phyloP scores from a whole-genome alignment of 441 rosid genomes.

The Erysimum cheiri region DNA sequence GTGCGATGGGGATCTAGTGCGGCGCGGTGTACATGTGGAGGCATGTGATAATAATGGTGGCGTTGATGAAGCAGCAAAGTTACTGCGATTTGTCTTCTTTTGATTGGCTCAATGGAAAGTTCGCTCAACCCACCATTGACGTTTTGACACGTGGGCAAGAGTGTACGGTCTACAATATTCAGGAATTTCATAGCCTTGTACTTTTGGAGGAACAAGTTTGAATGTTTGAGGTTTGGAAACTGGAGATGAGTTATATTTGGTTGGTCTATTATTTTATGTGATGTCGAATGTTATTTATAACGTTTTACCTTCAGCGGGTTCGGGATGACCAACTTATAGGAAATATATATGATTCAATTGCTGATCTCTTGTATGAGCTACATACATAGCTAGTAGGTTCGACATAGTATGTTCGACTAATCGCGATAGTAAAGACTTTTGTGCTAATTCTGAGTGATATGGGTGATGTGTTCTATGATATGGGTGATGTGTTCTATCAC shows the following conservation, averaged over 20 bases:
- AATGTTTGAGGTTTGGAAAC: background rate
- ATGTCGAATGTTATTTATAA: too few relatives aligned
- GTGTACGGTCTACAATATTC: background rate
- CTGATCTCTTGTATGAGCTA: too few relatives aligned
- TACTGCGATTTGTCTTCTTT: slow-evolving; percentile 8
- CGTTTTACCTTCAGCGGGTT: too few relatives aligned
- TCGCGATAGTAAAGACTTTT: too few relatives aligned
- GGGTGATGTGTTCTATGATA: too few relatives aligned
- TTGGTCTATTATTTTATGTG: too few relatives aligned
- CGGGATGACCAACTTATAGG: too few relatives aligned
- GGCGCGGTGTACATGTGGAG: slow-evolving; percentile 36
- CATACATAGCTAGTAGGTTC: too few relatives aligned
- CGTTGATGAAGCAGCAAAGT: slow-evolving; percentile 23
- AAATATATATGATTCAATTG: too few relatives aligned
- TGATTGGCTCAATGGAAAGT: slow-evolving; percentile 14
- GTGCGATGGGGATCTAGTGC: slow-evolving; percentile 20
- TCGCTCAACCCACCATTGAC: background rate
- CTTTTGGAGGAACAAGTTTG: slow-evolving; percentile 18
- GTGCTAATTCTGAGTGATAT: too few relatives aligned
- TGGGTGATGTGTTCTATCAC: too few relatives aligned
- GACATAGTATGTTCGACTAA: too few relatives aligned
- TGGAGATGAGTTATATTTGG: background rate
- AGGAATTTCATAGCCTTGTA: background rate
- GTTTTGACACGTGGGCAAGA: slow-evolving; percentile 7
- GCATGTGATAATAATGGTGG: slow-evolving; percentile 15